Evolutionary conservation across 352 stramenopile genomes (phyloP), one percentile per base, ranked within the genome.

Genomic region (Phytophthora podocarpi): DNA sequence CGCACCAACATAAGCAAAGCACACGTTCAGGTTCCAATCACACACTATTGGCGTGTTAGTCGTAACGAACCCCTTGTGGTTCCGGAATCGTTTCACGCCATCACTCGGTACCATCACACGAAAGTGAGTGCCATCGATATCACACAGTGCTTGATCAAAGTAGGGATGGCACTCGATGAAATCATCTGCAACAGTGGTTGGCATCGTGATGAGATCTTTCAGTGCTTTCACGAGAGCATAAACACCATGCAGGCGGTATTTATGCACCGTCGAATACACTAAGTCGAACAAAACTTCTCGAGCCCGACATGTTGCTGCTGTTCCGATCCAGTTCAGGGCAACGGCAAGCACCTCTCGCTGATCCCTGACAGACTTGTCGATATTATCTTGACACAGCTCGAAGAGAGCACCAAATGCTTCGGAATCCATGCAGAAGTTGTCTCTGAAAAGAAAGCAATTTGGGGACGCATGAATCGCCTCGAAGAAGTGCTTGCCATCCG

Each of bases 51-150:
- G 34, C 10, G 32, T 9, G 18, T 66, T 54, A 24, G 34, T 60
- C 10, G 40, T 34, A 4, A 43, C 24, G 2, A 35, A 43, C 9
- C 49, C 47, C n/a, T 55, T 67, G 8, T 35, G 41, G 4, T 54
- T 55, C 4, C 49, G 31, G 10, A 53, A 55, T n/a, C 47, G 47
- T 13, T 67, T 47, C 11, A 36, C n/a, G 28, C 55, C 58, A 11
- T 48, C 49, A 30, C 13, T 55, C 4, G 48, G 20, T 6, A 66
- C 57, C 21, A 54, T 43, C 1, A 65, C 4, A n/a, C 36, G 32
- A 39, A 65, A 59, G 18, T 59, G 57, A 18, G 40, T 47, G 12
- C 40, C 57, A 34, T 59, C 57, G 13, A 66, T 59, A 15, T 39
- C 39, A 26, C 39, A 66, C 11, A 66, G 10, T 11, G 47, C 57